Evolutionary conservation across 768 basidiomycete genomes (phyloP).

Genomic region (Punctularia strigosozonata): DNA sequence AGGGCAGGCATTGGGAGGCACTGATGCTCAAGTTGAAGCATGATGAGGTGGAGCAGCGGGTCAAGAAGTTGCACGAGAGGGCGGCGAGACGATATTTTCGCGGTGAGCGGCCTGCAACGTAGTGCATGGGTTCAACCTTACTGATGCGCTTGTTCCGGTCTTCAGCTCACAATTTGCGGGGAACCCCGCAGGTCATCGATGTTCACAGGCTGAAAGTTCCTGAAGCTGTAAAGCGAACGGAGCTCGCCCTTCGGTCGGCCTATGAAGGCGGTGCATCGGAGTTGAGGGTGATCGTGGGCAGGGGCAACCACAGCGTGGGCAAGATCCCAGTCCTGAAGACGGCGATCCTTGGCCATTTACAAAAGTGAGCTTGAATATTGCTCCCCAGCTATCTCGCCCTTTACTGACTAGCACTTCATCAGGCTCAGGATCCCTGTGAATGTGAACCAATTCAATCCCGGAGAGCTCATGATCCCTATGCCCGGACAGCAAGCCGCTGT

Average conservation of each 20-base stretch:
- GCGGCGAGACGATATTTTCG: conserved; percentile 22
- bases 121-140: not conserved
- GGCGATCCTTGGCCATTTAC: conserved; percentile 17
- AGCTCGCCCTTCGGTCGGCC: conserved; percentile 20
- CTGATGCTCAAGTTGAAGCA: conserved; percentile 18
- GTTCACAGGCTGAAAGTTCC: conserved; percentile 21
- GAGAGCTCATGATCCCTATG: not conserved
- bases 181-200: conserved; percentile 19
- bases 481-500: not conserved
- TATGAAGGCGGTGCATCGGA: conserved; percentile 15
- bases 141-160: not conserved
- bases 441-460: not conserved
- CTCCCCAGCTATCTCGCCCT: not conserved
- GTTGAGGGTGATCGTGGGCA: conserved; percentile 22
- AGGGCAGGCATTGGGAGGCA: conserved; percentile 13
- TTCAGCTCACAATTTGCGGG: conserved; percentile 19
- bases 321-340: conserved; percentile 20
- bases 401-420: not conserved
- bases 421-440: not conserved
- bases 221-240: conserved; percentile 20
- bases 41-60: conserved; percentile 16
- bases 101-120: conserved; percentile 12
- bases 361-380: conserved; percentile 13
- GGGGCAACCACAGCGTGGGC: conserved; percentile 19
- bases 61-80: conserved; percentile 17